Conservation (phyloP, 78 protist genomes). For the Dictyostelium firmibasis region DNA sequence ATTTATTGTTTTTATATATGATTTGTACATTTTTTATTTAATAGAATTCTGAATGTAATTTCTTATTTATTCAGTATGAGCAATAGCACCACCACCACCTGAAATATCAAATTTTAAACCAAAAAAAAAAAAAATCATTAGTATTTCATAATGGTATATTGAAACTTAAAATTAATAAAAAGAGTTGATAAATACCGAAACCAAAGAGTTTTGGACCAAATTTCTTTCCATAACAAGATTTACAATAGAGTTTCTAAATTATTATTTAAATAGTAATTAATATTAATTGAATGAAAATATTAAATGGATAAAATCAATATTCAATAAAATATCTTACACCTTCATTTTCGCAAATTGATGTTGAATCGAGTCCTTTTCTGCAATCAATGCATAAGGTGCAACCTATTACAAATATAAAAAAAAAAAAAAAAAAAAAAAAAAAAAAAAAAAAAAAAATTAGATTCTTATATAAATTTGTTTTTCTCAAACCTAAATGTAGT, state of each 20-base stretch:
- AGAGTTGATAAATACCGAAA: background rate
- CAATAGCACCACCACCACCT: constrained; percentile 5
- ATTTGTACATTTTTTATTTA: background rate
- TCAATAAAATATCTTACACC: background rate
- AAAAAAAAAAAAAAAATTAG: too few species aligned
- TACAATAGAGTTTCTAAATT: background rate
- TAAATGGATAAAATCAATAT: too few species aligned
- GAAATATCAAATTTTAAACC: too few species aligned
- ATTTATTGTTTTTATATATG: background rate
- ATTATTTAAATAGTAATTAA: background rate
- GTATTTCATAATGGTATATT: background rate
- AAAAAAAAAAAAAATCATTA: background rate
- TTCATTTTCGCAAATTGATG: background rate
- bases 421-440: too few species aligned
- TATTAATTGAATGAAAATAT: background rate
- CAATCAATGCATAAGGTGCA: background rate
- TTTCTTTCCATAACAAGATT: background rate
- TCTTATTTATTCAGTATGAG: background rate
- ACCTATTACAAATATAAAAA: background rate
- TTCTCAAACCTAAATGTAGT: too few species aligned
- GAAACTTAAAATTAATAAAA: background rate
- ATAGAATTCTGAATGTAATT: background rate
- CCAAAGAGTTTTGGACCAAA: constrained; percentile 5
- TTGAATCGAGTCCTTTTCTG: background rate
- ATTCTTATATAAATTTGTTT: too few species aligned